phyloP scores from a whole-genome alignment of 208 protist genomes.

The Trypanosoma platydactyli region DNA sequence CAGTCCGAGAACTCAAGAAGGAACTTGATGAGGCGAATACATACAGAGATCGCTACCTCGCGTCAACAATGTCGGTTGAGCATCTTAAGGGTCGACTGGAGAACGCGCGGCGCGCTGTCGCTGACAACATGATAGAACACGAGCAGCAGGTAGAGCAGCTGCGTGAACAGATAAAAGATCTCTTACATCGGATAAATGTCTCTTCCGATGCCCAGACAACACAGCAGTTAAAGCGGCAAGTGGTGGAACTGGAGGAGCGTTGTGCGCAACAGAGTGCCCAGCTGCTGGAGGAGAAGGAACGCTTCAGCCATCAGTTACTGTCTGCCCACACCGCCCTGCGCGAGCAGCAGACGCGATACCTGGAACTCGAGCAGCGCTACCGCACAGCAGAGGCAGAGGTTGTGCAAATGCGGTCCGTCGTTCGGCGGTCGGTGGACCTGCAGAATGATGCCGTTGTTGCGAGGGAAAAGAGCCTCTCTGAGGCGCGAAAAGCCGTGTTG shows the following conservation, averaged over 20 bases:
- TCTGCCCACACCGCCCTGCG: conserved; percentile 71
- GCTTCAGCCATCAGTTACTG: conserved; percentile 57
- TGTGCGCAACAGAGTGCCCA: conserved; percentile 41
- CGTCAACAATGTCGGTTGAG: conserved; percentile 44
- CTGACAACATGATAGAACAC: conserved; percentile 60
- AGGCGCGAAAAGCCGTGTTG: conserved; percentile 38
- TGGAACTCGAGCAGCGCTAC: conserved; percentile 76
- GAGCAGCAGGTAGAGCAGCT: conserved; percentile 71
- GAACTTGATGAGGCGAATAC: conserved; percentile 43
- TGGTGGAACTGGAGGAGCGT: conserved; percentile 66
- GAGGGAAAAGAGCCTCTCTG: conserved; percentile 64
- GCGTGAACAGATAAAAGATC: conserved; percentile 62
- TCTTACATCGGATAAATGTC: conserved; percentile 61
- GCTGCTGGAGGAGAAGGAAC: conserved; percentile 64
- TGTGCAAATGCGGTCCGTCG: conserved; percentile 56
- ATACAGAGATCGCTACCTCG: conserved; percentile 53
- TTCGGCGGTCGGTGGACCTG: conserved; percentile 63
- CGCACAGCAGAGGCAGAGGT: conserved; percentile 59
- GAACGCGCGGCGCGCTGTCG: conserved; percentile 37
- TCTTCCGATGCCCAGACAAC: conserved; percentile 39
- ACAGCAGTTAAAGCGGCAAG: conserved; percentile 52
- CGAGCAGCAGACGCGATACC: conserved; percentile 65
- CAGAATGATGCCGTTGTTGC: conserved; percentile 71
- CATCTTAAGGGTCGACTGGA: conserved; percentile 62
- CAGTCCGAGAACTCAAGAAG: conserved; percentile 36